Evolutionary conservation across 768 basidiomycete species (phyloP), one percentile per base, ranked within the genome.

Genomic region (Hericium alpestre): DNA sequence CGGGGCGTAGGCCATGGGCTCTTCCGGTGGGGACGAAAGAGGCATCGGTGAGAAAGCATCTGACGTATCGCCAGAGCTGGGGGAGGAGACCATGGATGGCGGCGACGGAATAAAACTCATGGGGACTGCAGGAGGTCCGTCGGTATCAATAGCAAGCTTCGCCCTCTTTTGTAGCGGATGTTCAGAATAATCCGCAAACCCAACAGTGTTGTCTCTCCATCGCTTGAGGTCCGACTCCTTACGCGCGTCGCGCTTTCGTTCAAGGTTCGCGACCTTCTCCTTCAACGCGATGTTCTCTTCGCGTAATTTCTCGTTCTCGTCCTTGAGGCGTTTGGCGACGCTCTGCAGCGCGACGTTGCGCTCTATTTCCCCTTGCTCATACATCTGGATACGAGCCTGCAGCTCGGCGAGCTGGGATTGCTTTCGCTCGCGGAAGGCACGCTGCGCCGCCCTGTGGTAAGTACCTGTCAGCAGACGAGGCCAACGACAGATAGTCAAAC

Each of bases 321-420:
- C 89, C 70, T 92, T 93, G 57, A 89, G 77, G 37, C 83, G 81
- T 71, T 90, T 91, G 13, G 88, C 89, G 55, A 90, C 80, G 54
- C 77, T 82, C 70, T 93, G 91, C 20, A 93, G 74, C 49, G 88
- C 87, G 52, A 93, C 81, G 65, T 87, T 91, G 56, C 89, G 83
- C 67, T 93, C 87, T 25, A 91, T 83, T 67, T 93, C 90, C n/a
- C 91, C 91, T 66, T 90, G 87, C 67, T 93, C 90, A 64, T 91
- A 93, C 18, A 81, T 80, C 60, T 87, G 84, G 53, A 93, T 75
- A 50, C 90, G 87, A 52, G 90, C 86, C 70, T 93, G 90, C 38
- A 93, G 79, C 60, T 92, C 90, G 9, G 87, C 83, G 38, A 93
- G 84, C 65, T 92, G 90, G 4, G 86, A 83, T 67, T 93, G 90